These are phyloP conservation scores for Wakefieldia striispora DNA, from an alignment of 768 basidiomycete species.

Conservation along the genomic window DNA sequence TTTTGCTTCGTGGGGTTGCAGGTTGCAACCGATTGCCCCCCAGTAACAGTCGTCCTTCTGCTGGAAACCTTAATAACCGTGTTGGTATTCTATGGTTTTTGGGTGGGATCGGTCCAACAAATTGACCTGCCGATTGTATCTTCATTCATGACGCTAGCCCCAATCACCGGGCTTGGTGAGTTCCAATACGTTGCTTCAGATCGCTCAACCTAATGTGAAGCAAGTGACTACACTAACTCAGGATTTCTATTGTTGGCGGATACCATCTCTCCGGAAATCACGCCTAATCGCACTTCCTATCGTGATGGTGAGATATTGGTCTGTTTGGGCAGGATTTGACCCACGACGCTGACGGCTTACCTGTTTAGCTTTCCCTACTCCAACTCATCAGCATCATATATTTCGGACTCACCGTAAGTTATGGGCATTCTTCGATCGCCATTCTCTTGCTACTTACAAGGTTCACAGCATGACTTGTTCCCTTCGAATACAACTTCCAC, in stretches of 20 bases:
- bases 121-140: background rate
- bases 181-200: no score
- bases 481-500: background rate
- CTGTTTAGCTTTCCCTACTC: constrained; percentile 20
- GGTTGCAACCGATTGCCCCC: background rate
- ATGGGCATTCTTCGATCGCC: no score
- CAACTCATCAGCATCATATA: constrained; percentile 17
- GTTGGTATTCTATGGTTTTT: constrained; percentile 13
- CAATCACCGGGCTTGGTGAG: constrained; percentile 21
- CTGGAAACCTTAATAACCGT: constrained; percentile 17
- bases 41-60: constrained; percentile 12
- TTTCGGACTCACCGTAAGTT: background rate
- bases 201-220: background rate
- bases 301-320: constrained; percentile 13
- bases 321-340: background rate
- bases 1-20: background rate
- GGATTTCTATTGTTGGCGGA: constrained; percentile 24
- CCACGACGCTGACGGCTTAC: background rate
- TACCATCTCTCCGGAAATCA: constrained; percentile 7
- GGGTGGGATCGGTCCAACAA: background rate
- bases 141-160: background rate
- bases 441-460: background rate
- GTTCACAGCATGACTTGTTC: background rate
- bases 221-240: constrained; percentile 18
- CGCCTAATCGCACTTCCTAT: constrained; percentile 3